These are phyloP conservation scores for Solanum sejunctum DNA, from an alignment of 257 asterid genomes.

Conservation along the genomic window DNA sequence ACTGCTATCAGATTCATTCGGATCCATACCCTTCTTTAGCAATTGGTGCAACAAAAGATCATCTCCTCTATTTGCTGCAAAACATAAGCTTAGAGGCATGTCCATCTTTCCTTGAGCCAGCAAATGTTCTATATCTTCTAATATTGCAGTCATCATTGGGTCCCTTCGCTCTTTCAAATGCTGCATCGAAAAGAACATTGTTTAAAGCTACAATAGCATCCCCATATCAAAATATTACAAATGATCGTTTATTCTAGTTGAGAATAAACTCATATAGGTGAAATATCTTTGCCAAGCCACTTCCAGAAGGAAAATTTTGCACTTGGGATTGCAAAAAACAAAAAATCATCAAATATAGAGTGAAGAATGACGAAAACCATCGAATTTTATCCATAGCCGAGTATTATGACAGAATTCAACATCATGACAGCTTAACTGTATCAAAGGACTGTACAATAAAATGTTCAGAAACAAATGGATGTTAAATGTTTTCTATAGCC, in stretches of 20 bases:
- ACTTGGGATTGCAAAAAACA: background rate
- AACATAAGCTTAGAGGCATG: slow-evolving; percentile 73
- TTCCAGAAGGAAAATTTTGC: background rate
- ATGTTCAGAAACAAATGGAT: background rate
- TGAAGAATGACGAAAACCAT: background rate
- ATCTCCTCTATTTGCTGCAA: slow-evolving; percentile 75
- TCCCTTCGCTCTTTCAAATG: slow-evolving; percentile 46
- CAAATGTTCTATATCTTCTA: slow-evolving; percentile 54
- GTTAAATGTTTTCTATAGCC: background rate
- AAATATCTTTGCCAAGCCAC: background rate
- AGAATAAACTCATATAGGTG: background rate
- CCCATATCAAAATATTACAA: background rate
- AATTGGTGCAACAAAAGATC: slow-evolving; percentile 51
- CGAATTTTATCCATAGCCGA: background rate
- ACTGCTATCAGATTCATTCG: slow-evolving; percentile 49
- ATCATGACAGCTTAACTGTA: background rate
- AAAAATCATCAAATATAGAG: background rate
- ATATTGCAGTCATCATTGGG: slow-evolving; percentile 43
- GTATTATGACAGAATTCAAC: background rate
- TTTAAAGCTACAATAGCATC: background rate
- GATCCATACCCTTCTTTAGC: slow-evolving; percentile 56
- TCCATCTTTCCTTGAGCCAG: slow-evolving; percentile 73
- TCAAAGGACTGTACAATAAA: background rate
- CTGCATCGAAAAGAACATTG: slow-evolving; percentile 21
- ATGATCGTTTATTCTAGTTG: background rate